Evolutionary conservation across 129 eudicot species (phyloP), one percentile per base, ranked within the genome.

Genomic region (Chrysanthemum seticuspe): DNA sequence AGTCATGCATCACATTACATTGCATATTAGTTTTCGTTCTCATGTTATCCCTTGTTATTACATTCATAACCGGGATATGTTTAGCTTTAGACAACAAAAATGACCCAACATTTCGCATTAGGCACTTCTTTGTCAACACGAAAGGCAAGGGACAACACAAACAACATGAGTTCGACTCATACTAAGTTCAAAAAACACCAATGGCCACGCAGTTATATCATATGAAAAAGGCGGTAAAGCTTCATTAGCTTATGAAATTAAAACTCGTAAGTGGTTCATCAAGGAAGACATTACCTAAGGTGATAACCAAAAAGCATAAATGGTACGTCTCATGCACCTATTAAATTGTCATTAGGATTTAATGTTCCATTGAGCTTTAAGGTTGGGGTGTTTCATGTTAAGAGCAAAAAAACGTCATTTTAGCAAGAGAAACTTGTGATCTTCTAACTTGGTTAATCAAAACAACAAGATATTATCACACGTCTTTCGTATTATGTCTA

Each of bases 391-490:
- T 76, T 68, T 11, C 64, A 81, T 80, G 83, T 87, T 40, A 91
- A 85, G 83, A 85, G 86, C 29, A 86, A 95, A 93, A 78, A 75
- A 58, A n/a, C n/a, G n/a, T n/a, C n/a, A n/a, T n/a, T n/a, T n/a
- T n/a, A n/a, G n/a, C n/a, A n/a, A n/a, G n/a, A n/a, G n/a, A n/a
- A n/a, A n/a, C n/a, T n/a, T n/a, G n/a, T n/a, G n/a, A n/a, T n/a
- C n/a, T n/a, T n/a, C n/a, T n/a, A n/a, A n/a, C n/a, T n/a, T n/a
- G 57, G 85, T 91, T 50, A 84, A 85, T 18, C 75, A 81, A 63
- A 75, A 81, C 21, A n/a, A n/a, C n/a, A n/a, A n/a, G n/a, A n/a
- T n/a, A n/a, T n/a, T n/a, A n/a, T n/a, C n/a, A n/a, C n/a, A n/a
- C n/a, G n/a, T n/a, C n/a, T n/a, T n/a, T n/a, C n/a, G n/a, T n/a